Percentiles rank a stretch among this genome's conserved stretches.
Conservation (phyloP, 768 basidiomycete species). For the Amanita brunnescens region DNA sequence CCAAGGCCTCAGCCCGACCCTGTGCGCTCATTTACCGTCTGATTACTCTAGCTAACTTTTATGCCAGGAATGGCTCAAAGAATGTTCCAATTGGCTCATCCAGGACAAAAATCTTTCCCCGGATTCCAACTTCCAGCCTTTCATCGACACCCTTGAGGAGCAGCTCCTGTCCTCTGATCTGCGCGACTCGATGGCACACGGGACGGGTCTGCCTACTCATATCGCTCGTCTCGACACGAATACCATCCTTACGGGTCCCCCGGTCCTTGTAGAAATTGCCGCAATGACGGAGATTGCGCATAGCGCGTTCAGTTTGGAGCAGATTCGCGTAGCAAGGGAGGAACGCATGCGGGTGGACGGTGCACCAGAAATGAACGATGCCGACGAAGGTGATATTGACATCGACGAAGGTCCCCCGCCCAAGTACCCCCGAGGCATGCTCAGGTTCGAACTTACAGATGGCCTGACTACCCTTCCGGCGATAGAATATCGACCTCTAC, state of each 20-base stretch:
- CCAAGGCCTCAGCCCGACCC: slow-evolving; percentile 57
- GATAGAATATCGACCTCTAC: slow-evolving; percentile 68
- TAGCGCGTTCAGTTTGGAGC: slow-evolving; percentile 76
- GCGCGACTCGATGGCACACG: slow-evolving; percentile 57
- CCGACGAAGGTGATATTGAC: slow-evolving; percentile 47
- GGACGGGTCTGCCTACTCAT: slow-evolving; percentile 56
- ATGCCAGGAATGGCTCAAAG: slow-evolving; percentile 67
- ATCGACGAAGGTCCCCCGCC: slow-evolving; percentile 71
- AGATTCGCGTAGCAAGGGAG: slow-evolving; percentile 53
- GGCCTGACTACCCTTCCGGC: slow-evolving; percentile 62
- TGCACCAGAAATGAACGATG: slow-evolving; percentile 31
- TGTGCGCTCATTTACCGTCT: slow-evolving; percentile 24
- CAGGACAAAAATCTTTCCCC: slow-evolving; percentile 40
- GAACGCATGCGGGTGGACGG: slow-evolving; percentile 54
- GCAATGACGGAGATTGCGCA: slow-evolving; percentile 77
- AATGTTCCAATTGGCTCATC: slow-evolving; percentile 59
- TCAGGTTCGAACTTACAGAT: slow-evolving; percentile 70
- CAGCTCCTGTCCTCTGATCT: slow-evolving; percentile 73
- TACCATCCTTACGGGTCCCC: slow-evolving; percentile 26
- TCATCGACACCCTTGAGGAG: slow-evolving; percentile 45
- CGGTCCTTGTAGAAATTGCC: slow-evolving; percentile 67
- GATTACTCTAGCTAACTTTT: not conserved
- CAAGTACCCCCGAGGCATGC: slow-evolving; percentile 73
- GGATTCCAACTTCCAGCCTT: slow-evolving; percentile 36
- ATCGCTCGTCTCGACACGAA: slow-evolving; percentile 28